phyloP scores from a whole-genome alignment of 345 rosid species.

The Psidium friedrichsthalianum region DNA sequence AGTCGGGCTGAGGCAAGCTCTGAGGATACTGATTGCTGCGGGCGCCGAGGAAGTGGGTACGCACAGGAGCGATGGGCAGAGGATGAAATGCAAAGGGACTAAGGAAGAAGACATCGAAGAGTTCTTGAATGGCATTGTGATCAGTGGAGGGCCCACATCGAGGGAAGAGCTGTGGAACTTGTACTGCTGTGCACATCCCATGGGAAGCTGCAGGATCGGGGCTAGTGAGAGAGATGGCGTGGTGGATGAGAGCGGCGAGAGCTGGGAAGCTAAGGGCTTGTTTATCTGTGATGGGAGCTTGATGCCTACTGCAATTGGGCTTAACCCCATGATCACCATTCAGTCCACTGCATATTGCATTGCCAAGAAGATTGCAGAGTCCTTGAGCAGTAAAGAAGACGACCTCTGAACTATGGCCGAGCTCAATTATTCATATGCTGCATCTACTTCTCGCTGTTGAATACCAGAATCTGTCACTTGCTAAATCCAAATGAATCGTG shows the following conservation, averaged over 20 bases:
- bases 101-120: neutral
- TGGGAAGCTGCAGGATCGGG: constrained; percentile 13
- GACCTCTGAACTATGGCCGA: neutral
- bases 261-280: constrained; percentile 8
- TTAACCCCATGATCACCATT: constrained; percentile 9
- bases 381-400: neutral
- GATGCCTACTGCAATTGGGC: constrained; percentile 5
- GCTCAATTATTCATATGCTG: neutral
- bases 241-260: constrained; percentile 3
- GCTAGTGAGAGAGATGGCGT: constrained; percentile 1
- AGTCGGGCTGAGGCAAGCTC: neutral
- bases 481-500: neutral
- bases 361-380: neutral
- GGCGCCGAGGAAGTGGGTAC: constrained; percentile 9
- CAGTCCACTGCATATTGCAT: constrained; percentile 8
- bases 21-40: constrained; percentile 5
- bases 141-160: neutral
- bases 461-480: neutral
- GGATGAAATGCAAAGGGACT: constrained; percentile 3
- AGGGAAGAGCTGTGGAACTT: constrained; percentile 1
- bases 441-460: neutral
- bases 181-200: constrained; percentile 4
- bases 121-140: neutral
- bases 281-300: constrained; percentile 8
- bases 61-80: constrained; percentile 9